Percentiles rank a stretch among this genome's conserved stretches.
These are phyloP conservation scores for Fagopyrum esculentum DNA, from an alignment of 148 eudicot genomes.

Conservation along the genomic window DNA sequence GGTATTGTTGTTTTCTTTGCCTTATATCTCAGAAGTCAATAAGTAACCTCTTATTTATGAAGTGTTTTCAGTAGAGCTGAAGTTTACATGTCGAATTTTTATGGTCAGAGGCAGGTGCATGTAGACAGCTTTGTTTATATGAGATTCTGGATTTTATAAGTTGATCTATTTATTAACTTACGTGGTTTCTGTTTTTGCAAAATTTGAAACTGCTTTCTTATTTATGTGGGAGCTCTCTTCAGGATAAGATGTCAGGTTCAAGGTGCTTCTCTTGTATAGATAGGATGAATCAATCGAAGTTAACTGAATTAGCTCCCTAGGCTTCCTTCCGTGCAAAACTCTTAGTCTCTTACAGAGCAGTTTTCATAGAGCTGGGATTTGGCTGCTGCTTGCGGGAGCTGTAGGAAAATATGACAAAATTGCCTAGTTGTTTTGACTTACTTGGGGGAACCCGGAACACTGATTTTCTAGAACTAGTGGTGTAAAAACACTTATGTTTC, in stretches of 20 bases:
- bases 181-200: background rate
- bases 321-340: background rate
- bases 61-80: background rate
- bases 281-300: background rate
- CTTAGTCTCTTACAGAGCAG: too few relatives aligned
- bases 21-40: background rate
- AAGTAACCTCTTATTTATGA: background rate
- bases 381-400: background rate
- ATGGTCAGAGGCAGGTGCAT: too few relatives aligned
- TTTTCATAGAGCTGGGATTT: background rate
- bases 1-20: slow-evolving; percentile 27
- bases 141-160: background rate
- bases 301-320: background rate
- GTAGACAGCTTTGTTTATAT: too few relatives aligned
- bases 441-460: background rate
- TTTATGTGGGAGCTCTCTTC: background rate
- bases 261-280: background rate
- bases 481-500: background rate
- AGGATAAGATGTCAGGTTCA: background rate
- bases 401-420: background rate
- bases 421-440: too few relatives aligned
- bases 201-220: background rate
- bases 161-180: background rate
- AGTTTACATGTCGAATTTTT: background rate
- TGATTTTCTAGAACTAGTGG: background rate